Evolutionary conservation across 192 early-diverging fungal species (phyloP), one percentile per base, ranked within the genome.

Genomic region (Dispira simplex): DNA sequence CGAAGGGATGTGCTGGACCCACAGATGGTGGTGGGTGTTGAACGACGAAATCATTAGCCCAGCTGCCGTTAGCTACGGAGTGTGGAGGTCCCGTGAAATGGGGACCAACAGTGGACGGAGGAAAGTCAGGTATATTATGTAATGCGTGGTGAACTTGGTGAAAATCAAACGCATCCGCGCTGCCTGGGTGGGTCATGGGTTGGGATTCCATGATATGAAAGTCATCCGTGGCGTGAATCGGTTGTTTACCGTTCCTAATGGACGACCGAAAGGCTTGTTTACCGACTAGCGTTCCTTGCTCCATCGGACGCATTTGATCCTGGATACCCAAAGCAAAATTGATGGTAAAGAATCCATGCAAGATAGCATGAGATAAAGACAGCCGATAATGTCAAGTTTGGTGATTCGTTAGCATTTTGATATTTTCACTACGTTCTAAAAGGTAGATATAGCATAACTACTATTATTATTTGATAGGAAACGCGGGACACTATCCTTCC

Each of bases 41-140:
- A n/a, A 79, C 67, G 67, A 81, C 76, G 70, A 89, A 91, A 60
- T 89, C 86, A 26, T 75, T 66, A 1, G 83, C 76, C 90, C 90
- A 93, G 69, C 85, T 76, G 63, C 63, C 73, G 28, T 46, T 68
- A 8, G 70, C 68, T 39, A 52, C 10, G 10, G 51, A 20, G 20
- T 9, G 51, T 2, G 10, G 26, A 23, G 53, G 8, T 8, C n/a
- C 26, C 57, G 64, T 56, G 63, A 63, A 26, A 57, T 55, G 48
- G 27, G n/a, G 56, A 25, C 39, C 18, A 13, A 39, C 59, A 8
- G 13, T 39, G n/a, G 32, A 39, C 32, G 54, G 16, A 0, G 64
- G 64, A 49, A 53, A 46, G 43, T 60, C 65, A 46, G 77, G 77
- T 14, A 85, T 75, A 8, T 64, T 63, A 46, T 83, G 79, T 14